Evolutionary conservation across 1,139 yeast species (phyloP), one percentile per base, ranked within the genome.

Genomic region (Sugiyamaella sp.): DNA sequence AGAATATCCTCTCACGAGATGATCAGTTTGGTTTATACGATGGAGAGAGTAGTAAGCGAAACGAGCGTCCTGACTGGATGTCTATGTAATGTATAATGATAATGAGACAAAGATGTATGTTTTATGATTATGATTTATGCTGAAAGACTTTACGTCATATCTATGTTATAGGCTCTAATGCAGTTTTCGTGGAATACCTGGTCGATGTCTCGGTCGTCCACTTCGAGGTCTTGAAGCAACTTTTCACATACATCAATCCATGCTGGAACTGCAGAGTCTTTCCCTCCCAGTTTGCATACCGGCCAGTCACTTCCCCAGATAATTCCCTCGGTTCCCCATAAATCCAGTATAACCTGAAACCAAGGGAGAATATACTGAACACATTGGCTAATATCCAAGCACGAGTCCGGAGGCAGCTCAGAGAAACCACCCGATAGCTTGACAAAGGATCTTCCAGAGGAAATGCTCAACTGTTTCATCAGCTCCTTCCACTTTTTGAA

Each of bases 241-340:
- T 22, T 21, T 1, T 56, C 59, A 9, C 59, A 42, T 2, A 63
- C 48, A 2, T 27, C 38, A 3, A 41, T 24, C 70, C 70, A 67
- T 32, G 49, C 51, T 0, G 32, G 19, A 53, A 63, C 53, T 0
- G 66, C 58, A n/a, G 54, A 45, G 2, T 27, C 32, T 0, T 62
- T 64, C 2, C 63, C 65, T 5, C 57, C 51, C 14, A 65, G 44
- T 12, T 66, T 69, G 53, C 75, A 72, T 2, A 74, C 76, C 0
- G 79, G 79, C 77, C 78, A 76, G 58, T 76, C 77, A 55, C 77
- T 73, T 3, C 76, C 79, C 74, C 75, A 76, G 6, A 76, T 65
- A 2, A 71, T 61, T 5, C 66, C 57, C 1, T 68, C 65, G 1
- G 60, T 52, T 1, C 75, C 77, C 69, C 73, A 74, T 12, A 62